These are phyloP conservation scores for Pichia ethanolica DNA, from an alignment of 805 yeast species.

Conservation along the genomic window DNA sequence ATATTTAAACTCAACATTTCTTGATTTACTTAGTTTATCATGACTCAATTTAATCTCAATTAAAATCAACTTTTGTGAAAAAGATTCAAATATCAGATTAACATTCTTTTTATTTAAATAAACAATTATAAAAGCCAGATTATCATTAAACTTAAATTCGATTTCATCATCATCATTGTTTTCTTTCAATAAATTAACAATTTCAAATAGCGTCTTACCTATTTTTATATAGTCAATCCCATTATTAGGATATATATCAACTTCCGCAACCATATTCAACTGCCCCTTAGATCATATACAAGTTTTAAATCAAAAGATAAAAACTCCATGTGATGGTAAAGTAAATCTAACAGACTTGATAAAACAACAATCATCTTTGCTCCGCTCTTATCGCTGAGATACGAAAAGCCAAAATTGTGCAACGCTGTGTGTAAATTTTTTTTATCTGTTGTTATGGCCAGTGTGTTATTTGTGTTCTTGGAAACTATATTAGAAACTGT, in stretches of 20 bases:
- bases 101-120: slow-evolving; percentile 17
- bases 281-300: too few relatives aligned
- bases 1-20: slow-evolving; percentile 10
- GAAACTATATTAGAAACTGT: too few relatives aligned
- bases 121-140: slow-evolving; percentile 14
- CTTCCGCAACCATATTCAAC: slow-evolving; percentile 10
- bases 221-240: slow-evolving; percentile 22
- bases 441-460: too few relatives aligned
- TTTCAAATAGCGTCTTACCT: slow-evolving; percentile 21
- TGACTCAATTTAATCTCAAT: slow-evolving; percentile 20
- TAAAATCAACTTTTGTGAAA: slow-evolving; percentile 19
- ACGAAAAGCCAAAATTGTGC: too few relatives aligned
- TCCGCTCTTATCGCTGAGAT: too few relatives aligned
- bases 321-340: too few relatives aligned
- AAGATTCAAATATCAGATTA: slow-evolving; percentile 22
- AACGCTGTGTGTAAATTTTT: too few relatives aligned
- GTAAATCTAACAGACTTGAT: too few relatives aligned
- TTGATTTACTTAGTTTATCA: slow-evolving; percentile 7
- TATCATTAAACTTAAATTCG: slow-evolving; percentile 18
- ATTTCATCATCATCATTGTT: slow-evolving; percentile 14
- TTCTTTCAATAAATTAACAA: slow-evolving; percentile 12
- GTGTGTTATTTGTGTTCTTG: too few relatives aligned
- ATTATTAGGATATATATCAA: slow-evolving; percentile 20
- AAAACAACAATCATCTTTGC: too few relatives aligned
- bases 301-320: too few relatives aligned